Evolutionary conservation across 768 basidiomycete genomes (phyloP).

Genomic region (Amanita rubescens): DNA sequence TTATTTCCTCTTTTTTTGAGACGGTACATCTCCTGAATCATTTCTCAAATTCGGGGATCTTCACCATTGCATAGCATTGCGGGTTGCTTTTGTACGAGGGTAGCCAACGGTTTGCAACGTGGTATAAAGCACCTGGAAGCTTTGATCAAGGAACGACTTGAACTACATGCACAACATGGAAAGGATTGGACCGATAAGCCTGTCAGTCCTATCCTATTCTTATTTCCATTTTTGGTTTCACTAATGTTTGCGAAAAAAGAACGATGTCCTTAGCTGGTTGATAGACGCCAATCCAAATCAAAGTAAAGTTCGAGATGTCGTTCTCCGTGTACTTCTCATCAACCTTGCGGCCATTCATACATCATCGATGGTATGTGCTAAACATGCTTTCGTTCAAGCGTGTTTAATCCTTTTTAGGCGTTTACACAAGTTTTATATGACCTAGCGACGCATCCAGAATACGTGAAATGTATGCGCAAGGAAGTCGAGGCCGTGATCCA

Average conservation of each 20-base stretch:
- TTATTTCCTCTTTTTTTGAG: slow-evolving; percentile 18
- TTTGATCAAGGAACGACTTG: slow-evolving; percentile 18
- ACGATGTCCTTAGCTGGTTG: slow-evolving; percentile 42
- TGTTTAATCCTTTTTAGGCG: slow-evolving; percentile 18
- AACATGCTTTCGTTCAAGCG: background rate
- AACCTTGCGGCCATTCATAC: slow-evolving; percentile 40
- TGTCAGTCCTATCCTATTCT: slow-evolving; percentile 11
- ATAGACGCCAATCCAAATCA: slow-evolving; percentile 30
- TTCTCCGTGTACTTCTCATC: slow-evolving; percentile 26
- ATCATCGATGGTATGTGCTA: slow-evolving; percentile 25
- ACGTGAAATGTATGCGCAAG: slow-evolving; percentile 27
- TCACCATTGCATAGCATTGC: slow-evolving; percentile 11
- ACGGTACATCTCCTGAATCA: slow-evolving; percentile 10
- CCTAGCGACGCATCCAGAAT: slow-evolving; percentile 27
- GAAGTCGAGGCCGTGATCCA: slow-evolving; percentile 33
- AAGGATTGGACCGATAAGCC: slow-evolving; percentile 23
- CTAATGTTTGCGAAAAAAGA: slow-evolving; percentile 18
- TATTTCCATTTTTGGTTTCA: background rate
- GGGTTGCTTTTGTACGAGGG: slow-evolving; percentile 8
- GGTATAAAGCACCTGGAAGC: slow-evolving; percentile 19
- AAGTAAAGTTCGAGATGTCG: slow-evolving; percentile 20
- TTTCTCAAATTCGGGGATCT: background rate
- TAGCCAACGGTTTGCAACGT: slow-evolving; percentile 7
- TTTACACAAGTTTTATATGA: slow-evolving; percentile 30
- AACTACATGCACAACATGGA: slow-evolving; percentile 18